Percentiles rank a stretch among this genome's conserved stretches.
phyloP scores from a whole-genome alignment of 306 rosid genomes.

The Trifolium fragiferum region DNA sequence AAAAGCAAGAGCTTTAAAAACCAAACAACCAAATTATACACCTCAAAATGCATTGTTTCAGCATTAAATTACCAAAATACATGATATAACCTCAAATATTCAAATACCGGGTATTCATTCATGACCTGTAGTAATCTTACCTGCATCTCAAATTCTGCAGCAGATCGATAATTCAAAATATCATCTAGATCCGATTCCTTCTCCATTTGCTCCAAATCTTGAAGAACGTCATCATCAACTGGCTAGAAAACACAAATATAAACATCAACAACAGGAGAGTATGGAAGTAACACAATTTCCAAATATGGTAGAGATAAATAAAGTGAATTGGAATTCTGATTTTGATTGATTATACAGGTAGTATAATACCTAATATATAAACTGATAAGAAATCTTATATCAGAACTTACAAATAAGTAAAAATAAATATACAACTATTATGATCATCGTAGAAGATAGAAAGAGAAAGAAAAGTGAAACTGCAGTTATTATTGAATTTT shows the following conservation, averaged over 20 bases:
- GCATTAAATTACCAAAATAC: conserved; percentile 29
- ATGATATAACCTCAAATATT: conserved; percentile 28
- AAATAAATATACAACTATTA: background rate
- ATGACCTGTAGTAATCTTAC: conserved; percentile 49
- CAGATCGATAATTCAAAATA: conserved; percentile 78
- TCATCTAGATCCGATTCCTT: conserved; percentile 85
- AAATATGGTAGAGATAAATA: conserved; percentile 10
- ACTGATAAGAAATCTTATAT: background rate
- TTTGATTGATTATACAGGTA: background rate
- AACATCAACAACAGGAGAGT: conserved; percentile 25
- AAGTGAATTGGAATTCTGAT: background rate
- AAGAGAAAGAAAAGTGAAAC: conserved; percentile 9
- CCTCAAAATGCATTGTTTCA: conserved; percentile 1
- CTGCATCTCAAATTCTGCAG: conserved; percentile 84
- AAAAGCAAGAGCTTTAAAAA: conserved; percentile 24
- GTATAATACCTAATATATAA: background rate
- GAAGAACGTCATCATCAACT: conserved; percentile 68
- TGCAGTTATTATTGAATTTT: conserved; percentile 4
- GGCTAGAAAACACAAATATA: conserved; percentile 57
- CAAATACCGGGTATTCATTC: conserved; percentile 29
- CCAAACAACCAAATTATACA: conserved; percentile 24
- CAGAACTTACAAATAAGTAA: background rate
- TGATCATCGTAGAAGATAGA: background rate
- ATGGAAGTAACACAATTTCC: conserved; percentile 3
- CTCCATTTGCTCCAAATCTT: conserved; percentile 87